Base-by-base conservation (phyloP, 805 yeast genomes). In the Candida coquimbonensis region DNA sequence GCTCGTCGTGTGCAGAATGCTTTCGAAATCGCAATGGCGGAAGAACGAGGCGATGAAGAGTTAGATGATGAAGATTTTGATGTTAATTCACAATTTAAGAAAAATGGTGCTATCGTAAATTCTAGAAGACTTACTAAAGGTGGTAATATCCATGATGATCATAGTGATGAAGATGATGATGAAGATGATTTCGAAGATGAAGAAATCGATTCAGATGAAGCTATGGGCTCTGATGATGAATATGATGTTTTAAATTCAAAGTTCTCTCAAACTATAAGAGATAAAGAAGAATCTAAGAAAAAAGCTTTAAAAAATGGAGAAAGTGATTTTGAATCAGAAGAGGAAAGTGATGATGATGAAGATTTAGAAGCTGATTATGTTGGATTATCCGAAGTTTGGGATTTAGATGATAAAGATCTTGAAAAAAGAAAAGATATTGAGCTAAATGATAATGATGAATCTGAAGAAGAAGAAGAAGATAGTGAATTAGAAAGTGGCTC, bases 321-420 rank as follows among this genome's bases (percentile, higher is more conserved):
- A 17, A 64, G 57, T 31, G 59, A 62, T 27, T 59, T 56, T 11
- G 62, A 61, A 17, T 35, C 37, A 27, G 66, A 64, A 4, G 49
- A 44, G 7, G 81, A 75, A n/a, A 78, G 70, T 6, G 84, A 86
- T 58, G 76, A 76, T 25, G 81, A 90, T 57, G 72, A 85, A 38
- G 96, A 87, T 55, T 11, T 29, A 9, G 96, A 87, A 59, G 69
- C 64, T 29, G 85, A 87, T 53, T 71, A 89, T 44, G 74, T 84
- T 48, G 77, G 95, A 0, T 69, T 89, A 36, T 83, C 95, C n/a
- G 89, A 82, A 53, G 89, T 87, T 4, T 88, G 96, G 96, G 96
- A 85, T 58, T 64, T 79, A 64, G 93, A 87, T 60, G 87, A 81
- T 31, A 66, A 62, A 27, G 82, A 77, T 37, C 58, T 29, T 8